Conservation (phyloP, 2,329 filamentous ascomycete species). For the Penicillium concentricum region DNA sequence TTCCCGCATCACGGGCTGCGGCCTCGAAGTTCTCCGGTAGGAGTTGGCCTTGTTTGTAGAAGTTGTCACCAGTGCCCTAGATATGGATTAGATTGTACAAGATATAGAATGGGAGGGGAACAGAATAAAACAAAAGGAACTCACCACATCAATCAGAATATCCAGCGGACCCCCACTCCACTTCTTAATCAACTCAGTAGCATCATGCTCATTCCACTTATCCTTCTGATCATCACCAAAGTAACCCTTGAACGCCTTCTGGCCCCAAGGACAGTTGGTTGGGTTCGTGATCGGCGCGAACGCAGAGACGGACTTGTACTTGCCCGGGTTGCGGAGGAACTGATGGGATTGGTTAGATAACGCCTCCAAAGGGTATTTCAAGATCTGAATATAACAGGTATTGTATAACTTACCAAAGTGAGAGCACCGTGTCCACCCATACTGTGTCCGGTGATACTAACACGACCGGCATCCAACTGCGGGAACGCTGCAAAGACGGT, state of each 20-base stretch:
- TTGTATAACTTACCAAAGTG: constrained; percentile 58
- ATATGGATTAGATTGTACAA: not conserved
- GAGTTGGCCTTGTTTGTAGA: constrained; percentile 91
- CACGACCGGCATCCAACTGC: constrained; percentile 66
- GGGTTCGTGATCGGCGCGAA: constrained; percentile 92
- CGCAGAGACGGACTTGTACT: constrained; percentile 84
- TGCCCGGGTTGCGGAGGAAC: constrained; percentile 87
- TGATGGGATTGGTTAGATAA: constrained; percentile 23
- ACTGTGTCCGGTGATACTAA: constrained; percentile 88
- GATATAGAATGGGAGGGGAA: not conserved
- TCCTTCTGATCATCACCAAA: constrained; percentile 69
- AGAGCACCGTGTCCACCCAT: constrained; percentile 98
- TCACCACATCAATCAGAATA: constrained; percentile 80
- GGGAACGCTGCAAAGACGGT: constrained; percentile 71
- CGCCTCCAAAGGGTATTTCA: not conserved
- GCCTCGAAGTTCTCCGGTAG: constrained; percentile 88
- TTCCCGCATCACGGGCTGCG: constrained; percentile 73
- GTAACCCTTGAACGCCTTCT: constrained; percentile 93
- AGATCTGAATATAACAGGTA: constrained; percentile 62
- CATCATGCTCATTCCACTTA: constrained; percentile 86
- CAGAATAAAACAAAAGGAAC: constrained; percentile 35
- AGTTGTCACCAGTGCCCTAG: constrained; percentile 88
- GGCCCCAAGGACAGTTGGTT: constrained; percentile 80
- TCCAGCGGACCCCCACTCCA: constrained; percentile 69
- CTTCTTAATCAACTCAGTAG: constrained; percentile 79